These are phyloP conservation scores for Auxenochlorella protothecoides DNA, from an alignment of 139 green algal species.

Conservation along the genomic window DNA sequence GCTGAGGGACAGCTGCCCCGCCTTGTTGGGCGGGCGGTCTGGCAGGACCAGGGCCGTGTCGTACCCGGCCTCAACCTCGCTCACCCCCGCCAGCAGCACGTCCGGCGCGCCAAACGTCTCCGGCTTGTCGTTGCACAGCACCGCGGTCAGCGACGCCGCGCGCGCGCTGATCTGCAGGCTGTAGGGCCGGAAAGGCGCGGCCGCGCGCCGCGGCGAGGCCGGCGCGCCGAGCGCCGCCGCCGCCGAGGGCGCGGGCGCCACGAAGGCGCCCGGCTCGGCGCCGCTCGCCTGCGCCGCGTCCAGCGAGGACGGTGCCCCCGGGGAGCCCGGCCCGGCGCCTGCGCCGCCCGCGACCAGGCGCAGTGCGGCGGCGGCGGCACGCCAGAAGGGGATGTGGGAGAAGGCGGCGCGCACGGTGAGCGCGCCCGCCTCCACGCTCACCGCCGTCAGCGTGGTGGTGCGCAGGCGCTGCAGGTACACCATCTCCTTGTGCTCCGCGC, in stretches of 20 bases:
- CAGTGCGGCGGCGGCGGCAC: constrained; percentile 21
- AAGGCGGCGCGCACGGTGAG: constrained; percentile 48
- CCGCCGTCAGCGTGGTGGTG: constrained; percentile 3
- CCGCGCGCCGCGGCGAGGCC: neutral
- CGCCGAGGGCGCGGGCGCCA: neutral
- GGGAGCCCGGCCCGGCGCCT: too few species aligned
- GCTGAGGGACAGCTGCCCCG: constrained; percentile 22
- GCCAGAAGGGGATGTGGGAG: constrained; percentile 54
- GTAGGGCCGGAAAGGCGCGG: constrained; percentile 26
- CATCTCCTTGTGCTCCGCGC: constrained; percentile 12
- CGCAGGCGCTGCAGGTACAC: constrained; percentile 21
- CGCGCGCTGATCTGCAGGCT: constrained; percentile 17
- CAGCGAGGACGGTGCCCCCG: neutral
- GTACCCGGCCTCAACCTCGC: constrained; percentile 12
- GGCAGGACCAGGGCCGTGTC: constrained; percentile 21
- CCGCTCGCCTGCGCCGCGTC: neutral
- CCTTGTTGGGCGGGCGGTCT: constrained; percentile 34
- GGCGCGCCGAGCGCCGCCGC: neutral
- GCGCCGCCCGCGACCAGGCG: constrained; percentile 9
- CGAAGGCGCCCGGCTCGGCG: neutral
- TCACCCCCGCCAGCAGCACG: constrained; percentile 46
- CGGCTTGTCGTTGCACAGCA: constrained; percentile 78
- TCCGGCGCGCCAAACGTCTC: constrained; percentile 74
- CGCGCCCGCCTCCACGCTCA: constrained; percentile 34
- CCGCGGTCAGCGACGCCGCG: constrained; percentile 26